Base-by-base conservation (phyloP, 2,329 filamentous ascomycete genomes). In the Apiospora marii region DNA sequence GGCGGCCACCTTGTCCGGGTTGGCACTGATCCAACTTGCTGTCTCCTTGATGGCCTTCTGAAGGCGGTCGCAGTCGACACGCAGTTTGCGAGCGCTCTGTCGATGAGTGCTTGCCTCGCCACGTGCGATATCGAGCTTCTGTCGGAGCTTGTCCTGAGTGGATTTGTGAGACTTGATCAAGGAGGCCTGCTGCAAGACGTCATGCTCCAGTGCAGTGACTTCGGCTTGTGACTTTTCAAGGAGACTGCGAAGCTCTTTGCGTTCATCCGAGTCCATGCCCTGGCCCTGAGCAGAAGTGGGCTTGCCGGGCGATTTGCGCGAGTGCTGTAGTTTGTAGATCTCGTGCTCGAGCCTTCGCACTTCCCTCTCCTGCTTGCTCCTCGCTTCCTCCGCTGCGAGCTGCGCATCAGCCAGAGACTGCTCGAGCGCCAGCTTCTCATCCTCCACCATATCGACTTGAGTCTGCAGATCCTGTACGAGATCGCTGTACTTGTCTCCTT, bases 121-220 rank as follows among this genome's bases (percentile, higher is more conserved):
- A 37, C 92, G 91, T 4, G 90, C 89, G 69, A 92, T 88, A 72
- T 93, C 90, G 27, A 97, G 87, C 76, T 95, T 94, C 71, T 86
- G 84, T 13, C 90, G 87, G 22, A 94, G 86, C 13, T 89, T 85
- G 27, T 85, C 84, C 77, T 93, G 90, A n/a, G 88, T 87, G 19
- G 83, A 83, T 46, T 85, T 82, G 41, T 91, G 84, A 44, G 85
- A 82, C 53, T 89, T 88, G 68, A 95, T 89, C 19, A 90, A 87
- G 71, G 89, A 86, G 71, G 94, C 91, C 74, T 93, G 91, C 78
- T 93, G 90, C 7, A 88, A 86, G 41, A 96, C 87, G 78, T 93
- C 91, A 72, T 93, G 87, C 76, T 94, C 91, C n/a, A 96, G 86
- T 46, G 91, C 88, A 80, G 94, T 90, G 58, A 88, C 85, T 77